These are phyloP conservation scores for Vitis hybrid DNA, from an alignment of 177 flowering plant genomes.

Conservation along the genomic window DNA sequence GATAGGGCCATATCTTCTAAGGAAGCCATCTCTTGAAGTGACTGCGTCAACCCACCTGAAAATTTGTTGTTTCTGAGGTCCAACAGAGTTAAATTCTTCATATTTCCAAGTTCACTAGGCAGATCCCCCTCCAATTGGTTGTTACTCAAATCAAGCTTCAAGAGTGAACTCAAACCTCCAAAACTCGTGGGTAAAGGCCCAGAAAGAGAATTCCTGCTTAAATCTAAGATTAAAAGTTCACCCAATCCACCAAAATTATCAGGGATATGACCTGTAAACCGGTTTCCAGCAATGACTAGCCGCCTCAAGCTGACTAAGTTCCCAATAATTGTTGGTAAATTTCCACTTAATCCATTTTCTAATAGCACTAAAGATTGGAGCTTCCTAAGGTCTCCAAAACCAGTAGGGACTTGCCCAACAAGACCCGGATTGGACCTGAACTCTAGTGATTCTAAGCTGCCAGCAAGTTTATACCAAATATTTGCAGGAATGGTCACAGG, in stretches of 20 bases:
- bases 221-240: slow-evolving; percentile 66
- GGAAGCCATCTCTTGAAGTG: slow-evolving; percentile 53
- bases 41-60: slow-evolving; percentile 57
- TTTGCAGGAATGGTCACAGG: slow-evolving; percentile 37
- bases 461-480: slow-evolving; percentile 57
- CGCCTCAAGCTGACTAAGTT: slow-evolving; percentile 42
- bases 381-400: slow-evolving; percentile 43
- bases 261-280: slow-evolving; percentile 54
- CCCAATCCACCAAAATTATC: slow-evolving; percentile 40
- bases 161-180: slow-evolving; percentile 59
- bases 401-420: slow-evolving; percentile 48
- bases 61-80: slow-evolving; percentile 72
- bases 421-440: slow-evolving; percentile 77
- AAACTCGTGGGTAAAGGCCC: slow-evolving; percentile 59
- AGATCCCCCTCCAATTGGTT: slow-evolving; percentile 55
- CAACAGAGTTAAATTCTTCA: slow-evolving; percentile 72
- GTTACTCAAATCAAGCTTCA: slow-evolving; percentile 87
- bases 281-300: slow-evolving; percentile 67
- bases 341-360: slow-evolving; percentile 68
- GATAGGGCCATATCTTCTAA: slow-evolving; percentile 66
- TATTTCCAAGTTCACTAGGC: slow-evolving; percentile 45
- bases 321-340: slow-evolving; percentile 52
- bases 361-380: slow-evolving; percentile 67
- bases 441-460: slow-evolving; percentile 58
- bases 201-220: slow-evolving; percentile 65